Evolutionary conservation across 2,329 filamentous ascomycete genomes (phyloP).

Genomic region (Ascochyta pisi): DNA sequence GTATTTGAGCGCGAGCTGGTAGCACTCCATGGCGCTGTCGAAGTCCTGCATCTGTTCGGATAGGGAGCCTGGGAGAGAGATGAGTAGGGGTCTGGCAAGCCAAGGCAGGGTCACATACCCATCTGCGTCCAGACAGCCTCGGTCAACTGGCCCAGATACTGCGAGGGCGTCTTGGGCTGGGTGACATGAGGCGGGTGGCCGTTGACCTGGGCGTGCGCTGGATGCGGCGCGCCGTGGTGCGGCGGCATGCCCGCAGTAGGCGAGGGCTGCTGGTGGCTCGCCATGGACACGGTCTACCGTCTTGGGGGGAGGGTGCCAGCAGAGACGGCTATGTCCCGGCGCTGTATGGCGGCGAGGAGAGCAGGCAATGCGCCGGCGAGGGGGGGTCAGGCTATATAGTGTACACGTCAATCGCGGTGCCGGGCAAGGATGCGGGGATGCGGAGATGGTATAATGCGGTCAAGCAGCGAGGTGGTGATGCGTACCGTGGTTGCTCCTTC

Average conservation of each 20-base stretch:
- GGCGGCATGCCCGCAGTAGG: conserved; percentile 75
- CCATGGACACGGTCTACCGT: conserved; percentile 58
- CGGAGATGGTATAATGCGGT: too few species aligned
- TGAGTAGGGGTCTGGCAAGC: conserved; percentile 28
- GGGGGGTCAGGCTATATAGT: not conserved
- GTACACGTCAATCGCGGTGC: not conserved
- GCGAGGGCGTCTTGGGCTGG: conserved; percentile 69
- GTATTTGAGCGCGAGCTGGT: conserved; percentile 86
- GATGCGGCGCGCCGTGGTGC: conserved; percentile 71
- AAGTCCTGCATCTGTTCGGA: conserved; percentile 87
- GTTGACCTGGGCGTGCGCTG: conserved; percentile 65
- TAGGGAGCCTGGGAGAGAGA: conserved; percentile 69
- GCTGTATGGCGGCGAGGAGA: conserved; percentile 17
- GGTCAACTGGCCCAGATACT: conserved; percentile 79
- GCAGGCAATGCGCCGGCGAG: conserved; percentile 9
- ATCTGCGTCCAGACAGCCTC: conserved; percentile 92
- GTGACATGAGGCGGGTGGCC: conserved; percentile 62
- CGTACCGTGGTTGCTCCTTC: conserved; percentile 26
- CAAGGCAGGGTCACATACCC: conserved; percentile 64
- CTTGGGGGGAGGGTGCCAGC: conserved; percentile 3
- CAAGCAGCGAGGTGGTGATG: not conserved
- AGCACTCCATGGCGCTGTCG: conserved; percentile 87
- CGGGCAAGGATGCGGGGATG: not conserved
- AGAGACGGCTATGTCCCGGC: conserved; percentile 7
- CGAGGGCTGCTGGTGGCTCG: conserved; percentile 76